phyloP scores from a whole-genome alignment of 2,329 filamentous ascomycete species.

The Monosporascus sp. region DNA sequence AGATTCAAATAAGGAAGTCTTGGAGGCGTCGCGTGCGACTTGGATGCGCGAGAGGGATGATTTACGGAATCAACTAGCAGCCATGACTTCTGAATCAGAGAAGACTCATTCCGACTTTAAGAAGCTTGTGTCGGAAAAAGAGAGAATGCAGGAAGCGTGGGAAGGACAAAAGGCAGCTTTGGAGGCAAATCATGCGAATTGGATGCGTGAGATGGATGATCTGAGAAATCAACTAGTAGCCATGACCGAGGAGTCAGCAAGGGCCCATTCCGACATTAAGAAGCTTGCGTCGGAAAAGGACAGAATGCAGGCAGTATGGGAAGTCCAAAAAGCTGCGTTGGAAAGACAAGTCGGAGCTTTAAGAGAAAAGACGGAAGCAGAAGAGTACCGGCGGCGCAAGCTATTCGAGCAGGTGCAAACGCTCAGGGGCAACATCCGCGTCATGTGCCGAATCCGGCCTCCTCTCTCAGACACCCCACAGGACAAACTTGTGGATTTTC shows the following conservation, averaged over 20 bases:
- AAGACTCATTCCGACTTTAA: background rate
- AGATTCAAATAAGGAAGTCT: background rate
- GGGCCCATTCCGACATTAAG: background rate
- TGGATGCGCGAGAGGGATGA: background rate
- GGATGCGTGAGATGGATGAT: background rate
- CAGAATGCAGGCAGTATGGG: background rate
- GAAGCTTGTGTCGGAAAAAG: background rate
- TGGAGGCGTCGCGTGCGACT: background rate
- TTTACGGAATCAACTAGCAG: background rate
- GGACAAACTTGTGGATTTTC: conserved; percentile 49
- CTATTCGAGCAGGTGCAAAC: conserved; percentile 96
- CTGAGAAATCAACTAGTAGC: background rate
- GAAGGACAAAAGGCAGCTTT: background rate
- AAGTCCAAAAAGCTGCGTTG: background rate
- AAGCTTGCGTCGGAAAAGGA: background rate
- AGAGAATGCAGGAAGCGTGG: background rate
- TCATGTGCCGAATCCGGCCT: conserved; percentile 92
- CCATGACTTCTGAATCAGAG: background rate
- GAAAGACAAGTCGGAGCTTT: background rate
- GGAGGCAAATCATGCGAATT: background rate
- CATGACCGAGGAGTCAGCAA: background rate
- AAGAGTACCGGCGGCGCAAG: conserved; percentile 60
- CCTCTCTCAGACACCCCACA: conserved; percentile 53
- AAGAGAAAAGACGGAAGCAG: background rate
- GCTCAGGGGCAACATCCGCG: conserved; percentile 92